These are phyloP conservation scores for Trypanosoma rangeli DNA, from an alignment of 208 protist species.

Conservation along the genomic window DNA sequence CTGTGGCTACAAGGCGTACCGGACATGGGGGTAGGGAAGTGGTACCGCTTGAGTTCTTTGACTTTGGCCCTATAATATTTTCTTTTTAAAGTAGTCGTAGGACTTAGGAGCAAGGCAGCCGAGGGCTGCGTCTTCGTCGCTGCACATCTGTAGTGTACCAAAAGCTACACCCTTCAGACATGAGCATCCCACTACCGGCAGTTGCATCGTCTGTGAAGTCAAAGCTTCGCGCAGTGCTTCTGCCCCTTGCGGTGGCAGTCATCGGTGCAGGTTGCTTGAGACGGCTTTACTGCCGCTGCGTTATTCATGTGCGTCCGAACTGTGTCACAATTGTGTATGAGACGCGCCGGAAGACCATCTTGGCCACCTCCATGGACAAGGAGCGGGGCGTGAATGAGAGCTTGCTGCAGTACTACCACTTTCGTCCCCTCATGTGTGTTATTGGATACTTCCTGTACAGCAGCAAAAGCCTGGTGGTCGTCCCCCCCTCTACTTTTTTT, in stretches of 20 bases:
- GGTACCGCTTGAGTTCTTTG: not conserved
- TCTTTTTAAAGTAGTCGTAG: not conserved
- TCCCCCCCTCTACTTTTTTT: slow-evolving; percentile 76
- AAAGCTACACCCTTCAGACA: not conserved
- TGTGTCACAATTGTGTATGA: slow-evolving; percentile 87
- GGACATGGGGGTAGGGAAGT: too few species aligned
- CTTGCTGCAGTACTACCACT: slow-evolving; percentile 47
- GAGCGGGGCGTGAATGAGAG: slow-evolving; percentile 30
- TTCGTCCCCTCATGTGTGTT: slow-evolving; percentile 52
- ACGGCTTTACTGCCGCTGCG: slow-evolving; percentile 54
- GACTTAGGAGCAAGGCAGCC: not conserved
- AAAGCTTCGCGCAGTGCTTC: slow-evolving; percentile 12
- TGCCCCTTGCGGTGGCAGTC: slow-evolving; percentile 46
- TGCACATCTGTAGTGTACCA: not conserved
- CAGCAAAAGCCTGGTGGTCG: slow-evolving; percentile 42
- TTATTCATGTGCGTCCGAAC: slow-evolving; percentile 49
- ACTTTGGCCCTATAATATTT: not conserved
- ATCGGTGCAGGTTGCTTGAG: slow-evolving; percentile 45
- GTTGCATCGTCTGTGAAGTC: not conserved
- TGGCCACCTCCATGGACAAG: slow-evolving; percentile 65
- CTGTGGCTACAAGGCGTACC: too few species aligned
- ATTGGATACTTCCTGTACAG: slow-evolving; percentile 49
- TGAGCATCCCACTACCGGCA: not conserved
- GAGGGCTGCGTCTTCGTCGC: not conserved
- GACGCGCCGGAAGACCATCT: slow-evolving; percentile 61